Conservation (phyloP, 73 alveolate genomes). For the Tetrahymena elliotti region DNA sequence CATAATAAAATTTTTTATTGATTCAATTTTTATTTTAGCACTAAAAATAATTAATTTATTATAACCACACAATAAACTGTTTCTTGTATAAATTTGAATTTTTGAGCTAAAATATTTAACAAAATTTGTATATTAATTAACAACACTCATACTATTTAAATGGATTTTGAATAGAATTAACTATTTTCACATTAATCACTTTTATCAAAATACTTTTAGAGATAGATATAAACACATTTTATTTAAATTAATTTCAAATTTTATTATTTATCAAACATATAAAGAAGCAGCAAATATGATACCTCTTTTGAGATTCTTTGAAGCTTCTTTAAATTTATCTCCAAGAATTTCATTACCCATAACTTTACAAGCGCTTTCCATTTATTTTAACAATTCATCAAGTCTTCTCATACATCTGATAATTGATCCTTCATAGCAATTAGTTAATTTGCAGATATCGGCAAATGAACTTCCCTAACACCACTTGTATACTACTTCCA, state of each 20-base stretch:
- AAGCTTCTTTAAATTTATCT: conserved; percentile 84
- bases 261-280: conserved; percentile 56
- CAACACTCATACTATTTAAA: too few species aligned
- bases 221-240: background rate
- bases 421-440: conserved; percentile 92
- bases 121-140: too few species aligned
- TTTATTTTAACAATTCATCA: conserved; percentile 87
- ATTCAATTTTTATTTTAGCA: too few species aligned
- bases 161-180: too few species aligned
- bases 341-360: conserved; percentile 81
- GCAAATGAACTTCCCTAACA: conserved; percentile 82
- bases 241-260: background rate
- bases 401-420: conserved; percentile 90
- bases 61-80: too few species aligned
- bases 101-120: too few species aligned
- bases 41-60: too few species aligned
- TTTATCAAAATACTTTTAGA: too few species aligned
- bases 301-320: conserved; percentile 93
- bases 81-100: too few species aligned
- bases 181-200: too few species aligned
- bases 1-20: too few species aligned
- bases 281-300: conserved; percentile 99
- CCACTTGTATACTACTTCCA: conserved; percentile 89
- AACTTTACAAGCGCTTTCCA: conserved; percentile 78
- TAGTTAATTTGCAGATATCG: conserved; percentile 82